Evolutionary conservation across 139 green algal genomes (phyloP), one percentile per base, ranked within the genome.

Genomic region (Micractinium sp.): DNA sequence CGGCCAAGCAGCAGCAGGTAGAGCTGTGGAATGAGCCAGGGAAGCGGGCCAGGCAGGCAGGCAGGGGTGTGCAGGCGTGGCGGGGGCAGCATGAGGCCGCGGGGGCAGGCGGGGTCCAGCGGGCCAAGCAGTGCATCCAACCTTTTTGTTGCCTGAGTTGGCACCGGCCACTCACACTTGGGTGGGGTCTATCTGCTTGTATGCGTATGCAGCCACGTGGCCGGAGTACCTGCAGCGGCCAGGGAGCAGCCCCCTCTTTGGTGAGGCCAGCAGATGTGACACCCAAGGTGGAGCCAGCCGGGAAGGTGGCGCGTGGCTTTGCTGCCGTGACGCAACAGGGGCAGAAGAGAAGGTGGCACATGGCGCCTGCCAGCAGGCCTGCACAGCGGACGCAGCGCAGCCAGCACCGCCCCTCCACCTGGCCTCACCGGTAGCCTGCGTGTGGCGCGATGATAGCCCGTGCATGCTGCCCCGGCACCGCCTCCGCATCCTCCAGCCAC

Each of bases 201-300:
- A 99, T 0, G 95, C 95, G 69, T 97, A 90, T 0, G 96, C 96
- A 92, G 97, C 96, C 18, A 97, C 94, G 71, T 97, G 94, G 2
- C 97, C 97, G 73, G 94, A 98, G 85, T 98, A 99, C 15, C 61
- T 80, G 73, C 67, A 53, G 27, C 13, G 12, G 1, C 19, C 5
- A 25, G 0, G 67, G 61, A 23, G 63, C 63, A 71, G 63, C 47
- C 47, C 9, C 47, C 47, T 56, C 47, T 56, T 56, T 9, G 5
- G 47, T 56, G 9, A 56, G 47, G 47, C 47, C 47, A 56, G 47
- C 47, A 56, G 9, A 9, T 56, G 47, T 56, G 47, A 56, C 47
- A 5, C n/a, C n/a, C n/a, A n/a, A n/a, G n/a, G n/a, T 5, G 47
- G 9, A 56, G 5, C 47, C 47, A 9, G 47, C 47, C 5, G 47